Evolutionary conservation across 345 rosid species (phyloP), one percentile per base, ranked within the genome.

Genomic region (Acer campestre): DNA sequence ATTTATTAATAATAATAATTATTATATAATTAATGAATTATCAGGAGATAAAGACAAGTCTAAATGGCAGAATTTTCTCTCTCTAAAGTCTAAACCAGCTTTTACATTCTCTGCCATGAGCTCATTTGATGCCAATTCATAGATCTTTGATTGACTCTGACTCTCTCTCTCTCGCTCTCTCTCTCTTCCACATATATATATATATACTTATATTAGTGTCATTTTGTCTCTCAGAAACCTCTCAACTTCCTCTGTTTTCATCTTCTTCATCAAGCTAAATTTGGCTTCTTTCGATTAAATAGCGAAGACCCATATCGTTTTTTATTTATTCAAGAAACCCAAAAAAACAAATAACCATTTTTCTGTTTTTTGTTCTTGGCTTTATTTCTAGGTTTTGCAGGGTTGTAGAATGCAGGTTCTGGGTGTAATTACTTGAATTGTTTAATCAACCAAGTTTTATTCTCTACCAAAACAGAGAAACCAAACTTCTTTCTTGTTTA

Each of bases 381-480:
- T 55, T 53, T 23, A 10, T 53, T 73, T 31, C 68, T 31, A 18
- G n/a, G 6, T 35, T 73, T 38, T 72, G 12, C 9, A 11, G 49
- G 51, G 69, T 78, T 70, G 76, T 65, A 13, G 12, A 46, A 66
- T 53, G 58, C 56, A 63, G 72, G 44, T 76, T 72, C 75, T 59
- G 59, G 61, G 75, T 70, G 40, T 29, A 29, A 29, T 73, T 68
- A 42, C 82, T 73, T 23, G 58, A 46, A 49, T 46, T n/a, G 55
- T 61, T 14, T 74, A 38, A 11, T 5, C 61, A 76, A 51, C 74
- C 14, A 22, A 22, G 29, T 20, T n/a, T 61, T 61, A 22, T 61
- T 61, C 66, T 23, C 25, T 53, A 53, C n/a, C n/a, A 16, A 3
- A 53, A 53, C 58, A 53, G 58, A 53, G 7, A 4, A 13, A 53